These are phyloP conservation scores for Vaccinium myrtillus DNA, from an alignment of 148 eudicot genomes.

Conservation along the genomic window DNA sequence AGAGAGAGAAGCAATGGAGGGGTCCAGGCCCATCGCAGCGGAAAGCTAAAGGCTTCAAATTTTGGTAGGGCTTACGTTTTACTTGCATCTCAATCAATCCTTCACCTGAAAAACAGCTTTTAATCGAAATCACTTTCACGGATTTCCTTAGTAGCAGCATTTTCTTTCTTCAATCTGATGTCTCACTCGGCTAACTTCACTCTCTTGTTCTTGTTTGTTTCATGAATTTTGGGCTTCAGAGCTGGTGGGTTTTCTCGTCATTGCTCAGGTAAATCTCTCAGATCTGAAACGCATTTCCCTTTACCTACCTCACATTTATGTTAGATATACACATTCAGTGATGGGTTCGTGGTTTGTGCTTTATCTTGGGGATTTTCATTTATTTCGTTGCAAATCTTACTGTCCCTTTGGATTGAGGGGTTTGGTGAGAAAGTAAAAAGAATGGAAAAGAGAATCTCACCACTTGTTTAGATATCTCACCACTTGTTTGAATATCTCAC, in stretches of 20 bases:
- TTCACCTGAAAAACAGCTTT: neutral
- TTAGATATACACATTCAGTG: neutral
- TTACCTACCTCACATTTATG: neutral
- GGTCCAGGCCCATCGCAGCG: slow-evolving; percentile 1
- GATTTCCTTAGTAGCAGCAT: neutral
- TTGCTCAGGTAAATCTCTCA: slow-evolving; percentile 26
- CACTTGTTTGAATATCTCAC: too few species aligned
- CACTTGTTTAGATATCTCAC: too few species aligned
- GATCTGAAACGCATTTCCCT: slow-evolving; percentile 37
- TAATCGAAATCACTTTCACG: neutral
- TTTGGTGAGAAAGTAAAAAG: too few species aligned
- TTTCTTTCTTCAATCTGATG: slow-evolving; percentile 11
- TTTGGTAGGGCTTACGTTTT: slow-evolving; percentile 15
- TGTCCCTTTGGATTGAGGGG: too few species aligned
- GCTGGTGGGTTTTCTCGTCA: slow-evolving; percentile 4
- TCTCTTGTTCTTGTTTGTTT: slow-evolving; percentile 1
- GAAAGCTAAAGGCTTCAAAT: slow-evolving; percentile 11
- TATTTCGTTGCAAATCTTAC: neutral
- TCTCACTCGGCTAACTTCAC: neutral
- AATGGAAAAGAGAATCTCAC: too few species aligned
- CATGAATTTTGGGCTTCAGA: slow-evolving; percentile 14
- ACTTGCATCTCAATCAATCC: slow-evolving; percentile 36
- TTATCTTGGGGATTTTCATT: neutral
- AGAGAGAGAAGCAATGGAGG: slow-evolving; percentile 3
- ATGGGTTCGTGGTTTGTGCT: neutral